Base-by-base conservation (phyloP, 176 grass and related monocot genomes). In the Avena insularis region DNA sequence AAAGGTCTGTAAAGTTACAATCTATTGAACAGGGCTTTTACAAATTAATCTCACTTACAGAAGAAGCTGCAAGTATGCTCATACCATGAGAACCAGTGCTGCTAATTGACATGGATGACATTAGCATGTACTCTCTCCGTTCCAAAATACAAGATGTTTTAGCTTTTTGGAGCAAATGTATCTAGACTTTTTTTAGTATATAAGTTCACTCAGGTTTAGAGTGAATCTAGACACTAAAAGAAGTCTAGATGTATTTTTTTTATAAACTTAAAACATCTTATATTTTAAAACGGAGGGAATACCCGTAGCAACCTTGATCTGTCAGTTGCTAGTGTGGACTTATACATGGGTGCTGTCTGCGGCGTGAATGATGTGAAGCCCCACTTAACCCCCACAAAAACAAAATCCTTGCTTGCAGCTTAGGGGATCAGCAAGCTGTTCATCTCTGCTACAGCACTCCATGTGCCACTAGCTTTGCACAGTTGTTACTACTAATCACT, bases 361-460 rank as follows among this genome's bases (percentile, higher is more conserved):
- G 54, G 31, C 35, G 45, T 58, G 68, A 49, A 55, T 58, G 77
- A 79, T 82, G 75, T 82, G 72, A 86, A 69, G 78, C 83, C 76
- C 71, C 71, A 90, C 66, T 80, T 85, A 75, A 62, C 67, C 48
- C 40, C 48, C 21, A 51, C 47, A 29, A 36, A 23, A 43, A 35
- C 25, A 55, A 74, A 75, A 74, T 75, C 43, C 23, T 81, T 89
- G 83, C 88, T 85, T 89, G 82, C 59, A 85, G 17, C 31, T 68
- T 40, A 68, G 77, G 78, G 31, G 51, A 85, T 59, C 77, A 58
- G 17, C 56, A 35, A 33, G 17, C 78, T 90, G 78, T 82, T 90
- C 77, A 46, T 76, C 63, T 76, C 82, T 58, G 48, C 83, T 49
- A 69, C 88, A 85, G 77, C 9, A 17, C 55, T 29, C 66, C 5